Conservation (phyloP, 192 early-diverging fungal species). For the Funneliformis mosseae region DNA sequence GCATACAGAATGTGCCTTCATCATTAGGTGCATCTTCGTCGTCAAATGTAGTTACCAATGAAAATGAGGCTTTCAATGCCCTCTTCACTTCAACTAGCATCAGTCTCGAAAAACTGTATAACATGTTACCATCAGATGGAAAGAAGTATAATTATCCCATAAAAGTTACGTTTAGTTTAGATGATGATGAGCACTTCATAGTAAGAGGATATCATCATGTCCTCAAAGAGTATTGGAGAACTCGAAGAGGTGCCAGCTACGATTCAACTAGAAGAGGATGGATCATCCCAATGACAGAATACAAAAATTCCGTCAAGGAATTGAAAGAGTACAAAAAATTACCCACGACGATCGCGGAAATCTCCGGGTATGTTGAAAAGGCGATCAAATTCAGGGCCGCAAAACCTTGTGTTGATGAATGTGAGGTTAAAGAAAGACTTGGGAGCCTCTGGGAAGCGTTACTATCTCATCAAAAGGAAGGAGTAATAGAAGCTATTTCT, state of each 20-base stretch:
- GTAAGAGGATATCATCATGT: not conserved
- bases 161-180: not conserved
- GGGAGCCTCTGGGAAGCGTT: conserved; percentile 32
- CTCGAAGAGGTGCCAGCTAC: not conserved
- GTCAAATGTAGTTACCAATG: too few relatives aligned
- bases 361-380: not conserved
- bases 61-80: not conserved
- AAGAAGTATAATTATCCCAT: not conserved
- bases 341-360: not conserved
- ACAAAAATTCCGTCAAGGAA: not conserved
- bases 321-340: not conserved
- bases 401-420: not conserved
- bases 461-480: conserved; percentile 42
- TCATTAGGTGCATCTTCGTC: too few relatives aligned
- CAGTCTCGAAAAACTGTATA: not conserved
- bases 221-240: not conserved
- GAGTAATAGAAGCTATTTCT: conserved; percentile 38
- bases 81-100: not conserved
- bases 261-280: not conserved
- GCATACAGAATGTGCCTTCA: too few relatives aligned
- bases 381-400: not conserved
- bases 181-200: not conserved
- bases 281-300: not conserved
- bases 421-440: conserved; percentile 11
- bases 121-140: not conserved